Evolutionary conservation across 768 basidiomycete species (phyloP).

Genomic region (Gloeophyllum trabeum): DNA sequence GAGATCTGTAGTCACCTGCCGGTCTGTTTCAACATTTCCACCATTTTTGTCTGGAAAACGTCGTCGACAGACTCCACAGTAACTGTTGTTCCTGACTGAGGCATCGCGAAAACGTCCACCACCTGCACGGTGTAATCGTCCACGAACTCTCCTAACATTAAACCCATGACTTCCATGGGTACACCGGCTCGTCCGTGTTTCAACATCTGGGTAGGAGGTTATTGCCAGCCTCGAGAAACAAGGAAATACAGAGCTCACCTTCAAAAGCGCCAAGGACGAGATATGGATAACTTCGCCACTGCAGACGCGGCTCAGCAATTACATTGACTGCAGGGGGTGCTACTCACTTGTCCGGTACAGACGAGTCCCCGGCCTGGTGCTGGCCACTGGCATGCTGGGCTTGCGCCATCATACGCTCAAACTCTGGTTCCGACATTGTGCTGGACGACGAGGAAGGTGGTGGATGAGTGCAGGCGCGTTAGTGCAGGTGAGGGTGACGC

Average conservation of each 20-base stretch:
- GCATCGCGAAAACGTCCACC: slow-evolving; percentile 98
- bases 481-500: slow-evolving; percentile 27
- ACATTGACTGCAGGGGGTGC: no score
- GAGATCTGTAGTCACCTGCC: slow-evolving; percentile 56
- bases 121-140: slow-evolving; percentile 95
- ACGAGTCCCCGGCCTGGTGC: slow-evolving; percentile 29
- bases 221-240: slow-evolving; percentile 3
- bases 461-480: slow-evolving; percentile 3
- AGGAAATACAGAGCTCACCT: slow-evolving; percentile 43
- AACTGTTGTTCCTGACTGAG: slow-evolving; percentile 94
- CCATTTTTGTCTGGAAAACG: slow-evolving; percentile 96
- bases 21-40: slow-evolving; percentile 99
- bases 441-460: slow-evolving; percentile 1
- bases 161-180: slow-evolving; percentile 99
- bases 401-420: slow-evolving; percentile 23
- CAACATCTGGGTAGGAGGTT: slow-evolving; percentile 80
- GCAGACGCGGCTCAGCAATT: slow-evolving; percentile 6
- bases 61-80: slow-evolving; percentile 98
- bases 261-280: slow-evolving; percentile 91
- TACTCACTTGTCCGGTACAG: slow-evolving; percentile 67
- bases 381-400: slow-evolving; percentile 10
- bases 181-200: slow-evolving; percentile 99
- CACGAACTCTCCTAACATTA: slow-evolving; percentile 96
- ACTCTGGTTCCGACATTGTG: slow-evolving; percentile 16
- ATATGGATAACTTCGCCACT: slow-evolving; percentile 96